Conservation (phyloP, 306 rosid genomes). For the Carpinus fangiana region DNA sequence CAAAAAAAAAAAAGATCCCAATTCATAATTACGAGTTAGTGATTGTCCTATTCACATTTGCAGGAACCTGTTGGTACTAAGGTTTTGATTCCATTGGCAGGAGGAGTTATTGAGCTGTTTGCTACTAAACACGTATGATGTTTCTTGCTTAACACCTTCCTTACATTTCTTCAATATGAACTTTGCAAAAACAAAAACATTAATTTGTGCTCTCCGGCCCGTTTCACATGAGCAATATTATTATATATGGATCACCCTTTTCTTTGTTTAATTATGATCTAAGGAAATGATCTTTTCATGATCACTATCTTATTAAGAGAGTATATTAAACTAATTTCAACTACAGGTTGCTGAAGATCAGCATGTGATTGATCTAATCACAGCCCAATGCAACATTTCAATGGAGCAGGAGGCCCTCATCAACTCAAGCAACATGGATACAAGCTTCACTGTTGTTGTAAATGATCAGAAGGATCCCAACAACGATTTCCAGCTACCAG, state of each 20-base stretch:
- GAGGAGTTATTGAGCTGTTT: slow-evolving; percentile 78
- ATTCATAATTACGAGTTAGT: background rate
- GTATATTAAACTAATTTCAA: background rate
- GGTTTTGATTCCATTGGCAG: slow-evolving; percentile 73
- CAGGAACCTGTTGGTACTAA: slow-evolving; percentile 78
- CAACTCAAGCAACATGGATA: slow-evolving; percentile 32
- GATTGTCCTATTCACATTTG: slow-evolving; percentile 1
- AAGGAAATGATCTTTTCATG: background rate
- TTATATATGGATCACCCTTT: background rate
- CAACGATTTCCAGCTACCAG: slow-evolving; percentile 30
- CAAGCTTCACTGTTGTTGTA: slow-evolving; percentile 33
- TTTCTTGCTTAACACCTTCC: background rate
- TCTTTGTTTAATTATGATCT: background rate
- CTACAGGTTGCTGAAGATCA: slow-evolving; percentile 74
- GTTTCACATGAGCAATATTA: background rate
- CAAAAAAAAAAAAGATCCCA: background rate
- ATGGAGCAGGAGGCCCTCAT: slow-evolving; percentile 51
- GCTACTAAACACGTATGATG: slow-evolving; percentile 61
- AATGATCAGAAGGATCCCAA: slow-evolving; percentile 39
- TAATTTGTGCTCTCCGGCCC: background rate
- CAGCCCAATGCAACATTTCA: slow-evolving; percentile 50
- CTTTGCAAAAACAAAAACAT: background rate
- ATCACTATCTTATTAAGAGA: background rate
- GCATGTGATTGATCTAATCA: slow-evolving; percentile 61
- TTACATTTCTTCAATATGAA: slow-evolving; percentile 1